Percentiles rank a stretch among this genome's conserved stretches.
Evolutionary conservation across 495 filamentous ascomycete genomes (phyloP).

Genomic region (Neurospora discreta): DNA sequence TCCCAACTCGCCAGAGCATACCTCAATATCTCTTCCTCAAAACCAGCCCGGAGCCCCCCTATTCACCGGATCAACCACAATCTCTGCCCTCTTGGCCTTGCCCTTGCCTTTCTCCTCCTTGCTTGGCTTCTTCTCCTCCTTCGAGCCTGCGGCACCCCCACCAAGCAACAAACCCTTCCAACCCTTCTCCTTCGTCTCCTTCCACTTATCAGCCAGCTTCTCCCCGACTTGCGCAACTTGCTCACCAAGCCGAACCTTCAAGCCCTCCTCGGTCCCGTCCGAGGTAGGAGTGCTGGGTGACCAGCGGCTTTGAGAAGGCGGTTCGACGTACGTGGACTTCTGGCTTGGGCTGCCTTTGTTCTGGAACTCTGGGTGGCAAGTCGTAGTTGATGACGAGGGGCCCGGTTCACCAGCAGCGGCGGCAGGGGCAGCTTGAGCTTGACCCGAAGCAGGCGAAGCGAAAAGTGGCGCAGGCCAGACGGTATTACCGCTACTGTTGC

Average conservation of each 20-base stretch:
- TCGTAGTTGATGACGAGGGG: background rate
- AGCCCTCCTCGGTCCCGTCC: background rate
- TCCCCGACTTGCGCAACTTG: background rate
- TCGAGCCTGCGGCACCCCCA: background rate
- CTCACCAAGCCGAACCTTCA: background rate
- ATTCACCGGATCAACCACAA: background rate
- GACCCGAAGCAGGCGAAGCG: fast-evolving
- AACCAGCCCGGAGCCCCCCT: background rate
- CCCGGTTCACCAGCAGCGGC: background rate
- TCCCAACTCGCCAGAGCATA: background rate
- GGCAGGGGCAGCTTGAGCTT: background rate
- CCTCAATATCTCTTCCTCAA: too few relatives aligned
- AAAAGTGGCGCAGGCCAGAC: background rate
- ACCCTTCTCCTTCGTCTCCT: background rate
- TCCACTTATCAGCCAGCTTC: background rate
- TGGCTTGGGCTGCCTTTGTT: background rate
- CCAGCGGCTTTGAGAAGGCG: background rate
- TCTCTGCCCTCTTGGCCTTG: background rate
- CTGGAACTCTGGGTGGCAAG: background rate
- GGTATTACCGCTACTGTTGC: background rate
- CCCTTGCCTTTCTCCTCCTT: background rate
- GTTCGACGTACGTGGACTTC: background rate
- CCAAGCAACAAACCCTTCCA: background rate
- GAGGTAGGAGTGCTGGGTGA: background rate
- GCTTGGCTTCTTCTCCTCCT: background rate